phyloP scores from a whole-genome alignment of 2,329 filamentous ascomycete species.

The Aspergillus ochraceus region DNA sequence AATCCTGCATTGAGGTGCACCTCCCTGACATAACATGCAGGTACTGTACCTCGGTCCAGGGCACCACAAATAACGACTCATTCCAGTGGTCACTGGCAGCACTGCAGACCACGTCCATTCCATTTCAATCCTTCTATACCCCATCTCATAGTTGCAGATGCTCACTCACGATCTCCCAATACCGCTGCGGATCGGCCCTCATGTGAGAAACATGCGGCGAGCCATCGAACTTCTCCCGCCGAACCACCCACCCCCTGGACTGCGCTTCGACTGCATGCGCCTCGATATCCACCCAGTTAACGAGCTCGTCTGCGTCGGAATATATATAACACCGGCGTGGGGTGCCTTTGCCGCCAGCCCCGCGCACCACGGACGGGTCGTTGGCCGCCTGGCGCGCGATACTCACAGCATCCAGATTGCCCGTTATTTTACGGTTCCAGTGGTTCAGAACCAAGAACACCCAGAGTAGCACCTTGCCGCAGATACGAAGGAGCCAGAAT shows the following conservation, averaged over 20 bases:
- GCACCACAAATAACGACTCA: background rate
- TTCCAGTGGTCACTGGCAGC: too few species aligned
- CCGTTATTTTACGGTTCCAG: slow-evolving; percentile 17
- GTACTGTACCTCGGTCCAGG: background rate
- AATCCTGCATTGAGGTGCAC: background rate
- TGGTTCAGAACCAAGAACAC: slow-evolving; percentile 21
- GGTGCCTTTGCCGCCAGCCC: slow-evolving; percentile 17
- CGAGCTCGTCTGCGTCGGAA: slow-evolving; percentile 40
- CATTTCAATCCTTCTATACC: background rate
- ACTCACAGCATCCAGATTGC: slow-evolving; percentile 26
- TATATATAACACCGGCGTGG: slow-evolving; percentile 38
- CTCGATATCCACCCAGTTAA: slow-evolving; percentile 38
- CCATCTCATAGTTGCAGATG: slow-evolving; percentile 18
- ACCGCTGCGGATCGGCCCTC: slow-evolving; percentile 37
- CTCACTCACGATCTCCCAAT: slow-evolving; percentile 38
- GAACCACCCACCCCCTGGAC: slow-evolving; percentile 32
- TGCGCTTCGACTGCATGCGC: slow-evolving; percentile 36
- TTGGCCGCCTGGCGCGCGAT: slow-evolving; percentile 32
- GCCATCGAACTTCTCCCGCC: slow-evolving; percentile 36
- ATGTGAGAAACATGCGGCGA: slow-evolving; percentile 44
- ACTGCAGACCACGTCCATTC: too few species aligned
- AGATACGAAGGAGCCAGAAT: slow-evolving; percentile 24
- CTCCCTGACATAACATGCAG: background rate
- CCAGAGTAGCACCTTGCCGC: slow-evolving; percentile 2
- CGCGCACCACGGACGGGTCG: slow-evolving; percentile 25